Evolutionary conservation across 768 basidiomycete genomes (phyloP).

Genomic region (Boletus huronensis): DNA sequence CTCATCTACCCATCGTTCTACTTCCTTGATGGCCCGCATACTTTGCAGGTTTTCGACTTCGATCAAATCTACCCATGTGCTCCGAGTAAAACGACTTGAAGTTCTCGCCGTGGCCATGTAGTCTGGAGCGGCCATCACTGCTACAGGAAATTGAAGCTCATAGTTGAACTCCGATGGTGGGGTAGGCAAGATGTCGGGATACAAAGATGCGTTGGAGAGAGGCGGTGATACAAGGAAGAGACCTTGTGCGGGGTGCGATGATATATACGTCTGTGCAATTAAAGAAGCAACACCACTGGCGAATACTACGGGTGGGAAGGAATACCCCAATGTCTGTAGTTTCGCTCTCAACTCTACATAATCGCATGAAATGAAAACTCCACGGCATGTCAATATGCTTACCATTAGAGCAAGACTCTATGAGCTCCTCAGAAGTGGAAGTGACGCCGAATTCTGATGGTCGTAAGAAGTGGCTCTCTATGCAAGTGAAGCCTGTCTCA

Average conservation of each 20-base stretch:
- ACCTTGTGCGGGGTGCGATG: constrained; percentile 59
- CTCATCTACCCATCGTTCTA: constrained; percentile 55
- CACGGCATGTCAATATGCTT: constrained; percentile 6
- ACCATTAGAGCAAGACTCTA: constrained; percentile 43
- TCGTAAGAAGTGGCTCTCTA: constrained; percentile 40
- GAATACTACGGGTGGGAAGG: constrained; percentile 58
- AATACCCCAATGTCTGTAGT: constrained; percentile 41
- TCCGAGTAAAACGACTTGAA: constrained; percentile 40
- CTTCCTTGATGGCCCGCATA: constrained; percentile 37
- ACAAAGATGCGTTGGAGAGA: constrained; percentile 36
- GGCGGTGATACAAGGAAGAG: constrained; percentile 62
- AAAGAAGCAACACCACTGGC: constrained; percentile 48
- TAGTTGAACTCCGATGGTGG: constrained; percentile 52
- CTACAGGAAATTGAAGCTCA: constrained; percentile 61
- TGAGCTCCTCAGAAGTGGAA: constrained; percentile 23
- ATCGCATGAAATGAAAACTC: not conserved
- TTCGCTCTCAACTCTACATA: constrained; percentile 40
- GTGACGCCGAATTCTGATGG: constrained; percentile 6
- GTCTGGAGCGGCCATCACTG: constrained; percentile 40
- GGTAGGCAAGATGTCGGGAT: constrained; percentile 31
- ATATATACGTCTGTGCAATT: constrained; percentile 65
- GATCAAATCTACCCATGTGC: constrained; percentile 39
- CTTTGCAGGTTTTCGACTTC: constrained; percentile 35
- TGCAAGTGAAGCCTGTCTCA: constrained; percentile 47
- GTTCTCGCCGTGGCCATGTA: constrained; percentile 35